Conservation (phyloP, 352 stramenopile species). For the Phytophthora crassamura region DNA sequence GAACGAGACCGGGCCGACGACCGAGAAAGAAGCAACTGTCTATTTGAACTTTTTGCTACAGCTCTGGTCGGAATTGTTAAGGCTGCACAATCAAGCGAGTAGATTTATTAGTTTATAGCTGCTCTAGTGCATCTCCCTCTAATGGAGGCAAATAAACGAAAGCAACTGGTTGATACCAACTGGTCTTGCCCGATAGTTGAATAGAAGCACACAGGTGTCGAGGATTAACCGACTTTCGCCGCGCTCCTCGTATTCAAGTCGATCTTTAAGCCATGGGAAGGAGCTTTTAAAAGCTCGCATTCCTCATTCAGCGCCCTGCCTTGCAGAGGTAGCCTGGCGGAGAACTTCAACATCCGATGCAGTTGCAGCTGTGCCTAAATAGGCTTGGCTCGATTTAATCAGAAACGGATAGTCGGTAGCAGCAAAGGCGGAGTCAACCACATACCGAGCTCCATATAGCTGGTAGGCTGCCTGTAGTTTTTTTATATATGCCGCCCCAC, state of each 20-base stretch:
- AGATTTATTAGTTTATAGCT: neutral
- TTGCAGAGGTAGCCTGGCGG: neutral
- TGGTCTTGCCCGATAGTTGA: constrained; percentile 12
- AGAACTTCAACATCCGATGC: neutral
- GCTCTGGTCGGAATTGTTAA: neutral
- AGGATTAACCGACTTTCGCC: constrained; percentile 19
- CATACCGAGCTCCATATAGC: neutral
- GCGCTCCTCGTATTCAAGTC: constrained; percentile 15
- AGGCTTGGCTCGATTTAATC: constrained; percentile 6
- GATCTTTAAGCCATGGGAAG: constrained; percentile 17
- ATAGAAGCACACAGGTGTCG: constrained; percentile 8
- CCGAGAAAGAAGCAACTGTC: neutral
- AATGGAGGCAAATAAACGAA: neutral
- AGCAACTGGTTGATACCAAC: constrained; percentile 20
- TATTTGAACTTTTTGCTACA: constrained; percentile 2
- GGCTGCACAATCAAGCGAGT: neutral
- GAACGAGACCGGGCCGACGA: constrained; percentile 11
- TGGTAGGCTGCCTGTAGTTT: neutral
- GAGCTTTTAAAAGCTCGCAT: constrained; percentile 11
- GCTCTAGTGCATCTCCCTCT: neutral
- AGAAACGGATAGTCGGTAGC: constrained; percentile 4
- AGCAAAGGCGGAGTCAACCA: constrained; percentile 21
- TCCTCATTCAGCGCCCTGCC: constrained; percentile 12
- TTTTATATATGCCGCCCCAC: constrained; percentile 9
- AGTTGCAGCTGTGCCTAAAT: neutral